These are phyloP conservation scores for Cercospora beticola DNA, from an alignment of 2,329 filamentous ascomycete genomes.

Conservation along the genomic window DNA sequence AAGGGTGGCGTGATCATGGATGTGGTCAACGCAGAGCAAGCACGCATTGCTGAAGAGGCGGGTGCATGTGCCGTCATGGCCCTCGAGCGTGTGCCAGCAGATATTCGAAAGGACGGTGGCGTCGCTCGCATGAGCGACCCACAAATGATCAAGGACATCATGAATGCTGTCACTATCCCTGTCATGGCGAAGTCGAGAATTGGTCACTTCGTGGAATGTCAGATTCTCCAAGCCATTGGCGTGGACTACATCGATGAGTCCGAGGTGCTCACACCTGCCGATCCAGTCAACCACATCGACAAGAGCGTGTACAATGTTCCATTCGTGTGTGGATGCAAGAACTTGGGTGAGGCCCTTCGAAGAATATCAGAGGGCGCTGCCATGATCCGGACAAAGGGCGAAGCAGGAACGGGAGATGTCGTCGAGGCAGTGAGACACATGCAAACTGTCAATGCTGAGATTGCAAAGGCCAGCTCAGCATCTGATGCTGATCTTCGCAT, in stretches of 20 bases:
- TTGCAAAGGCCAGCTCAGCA: constrained; percentile 67
- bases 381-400: constrained; percentile 98
- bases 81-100: constrained; percentile 92
- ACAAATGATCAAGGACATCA: constrained; percentile 90
- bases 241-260: constrained; percentile 98
- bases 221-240: constrained; percentile 90
- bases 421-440: constrained; percentile 96
- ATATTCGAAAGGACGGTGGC: constrained; percentile 88
- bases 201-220: constrained; percentile 96
- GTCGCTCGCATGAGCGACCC: constrained; percentile 98
- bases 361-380: constrained; percentile 90
- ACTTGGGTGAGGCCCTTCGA: constrained; percentile 88
- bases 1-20: constrained; percentile 99
- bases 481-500: constrained; percentile 72
- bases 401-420: constrained; percentile 95
- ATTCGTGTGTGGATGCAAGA: constrained; percentile 95
- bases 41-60: constrained; percentile 94
- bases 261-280: constrained; percentile 94
- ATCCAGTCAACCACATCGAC: constrained; percentile 86
- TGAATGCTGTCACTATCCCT: constrained; percentile 90
- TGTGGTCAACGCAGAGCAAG: constrained; percentile 85
- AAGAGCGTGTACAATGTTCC: constrained; percentile 80
- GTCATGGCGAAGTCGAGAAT: constrained; percentile 99
- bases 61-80: constrained; percentile 98
- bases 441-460: constrained; percentile 82